Evolutionary conservation across 352 stramenopile genomes (phyloP), one percentile per base, ranked within the genome.

Genomic region (Thalassiosira oceanica): DNA sequence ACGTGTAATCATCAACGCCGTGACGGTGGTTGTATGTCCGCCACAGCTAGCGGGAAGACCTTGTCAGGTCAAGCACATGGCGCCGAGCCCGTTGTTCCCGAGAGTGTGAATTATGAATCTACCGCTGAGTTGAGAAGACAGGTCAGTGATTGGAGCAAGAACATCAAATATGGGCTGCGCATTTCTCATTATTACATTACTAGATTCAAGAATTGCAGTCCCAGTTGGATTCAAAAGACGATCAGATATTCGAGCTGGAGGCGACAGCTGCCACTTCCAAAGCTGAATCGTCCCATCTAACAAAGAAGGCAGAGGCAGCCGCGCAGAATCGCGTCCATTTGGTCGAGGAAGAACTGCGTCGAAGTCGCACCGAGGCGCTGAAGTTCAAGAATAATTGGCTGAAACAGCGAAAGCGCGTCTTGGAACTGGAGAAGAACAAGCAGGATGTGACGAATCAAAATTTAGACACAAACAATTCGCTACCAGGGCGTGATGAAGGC

Each of bases 171-270:
- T n/a, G n/a, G n/a, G n/a, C n/a, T n/a, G n/a, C n/a, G n/a, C n/a
- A n/a, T n/a, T n/a, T n/a, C n/a, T n/a, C n/a, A n/a, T n/a, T n/a
- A n/a, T n/a, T n/a, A n/a, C 29, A 55, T 49, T 11, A 3, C 15
- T 39, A 74, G 56, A 61, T 74, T 35, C 16, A 50, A 44, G 26
- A 55, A 11, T 43, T 76, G 6, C 39, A 60, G 54, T 43, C 29
- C 20, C 23, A 57, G 39, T 45, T 76, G 5, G 11, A 54, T 39
- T 20, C 56, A 11, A 64, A 63, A 33, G 31, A 60, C 2, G 56
- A 69, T 28, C 45, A 28, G 33, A 62, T 78, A 20, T 58, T 51
- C 41, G 67, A 78, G 43, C 53, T 72, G n/a, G 48, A 78, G 51
- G 45, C 53, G 10, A 57, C 13, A n/a, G 52, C 58, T 2, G 58